A percentile compares a stretch with the other conserved stretches of the same genome.
Conservation (phyloP, 345 rosid species). For the Euclidium syriacum region DNA sequence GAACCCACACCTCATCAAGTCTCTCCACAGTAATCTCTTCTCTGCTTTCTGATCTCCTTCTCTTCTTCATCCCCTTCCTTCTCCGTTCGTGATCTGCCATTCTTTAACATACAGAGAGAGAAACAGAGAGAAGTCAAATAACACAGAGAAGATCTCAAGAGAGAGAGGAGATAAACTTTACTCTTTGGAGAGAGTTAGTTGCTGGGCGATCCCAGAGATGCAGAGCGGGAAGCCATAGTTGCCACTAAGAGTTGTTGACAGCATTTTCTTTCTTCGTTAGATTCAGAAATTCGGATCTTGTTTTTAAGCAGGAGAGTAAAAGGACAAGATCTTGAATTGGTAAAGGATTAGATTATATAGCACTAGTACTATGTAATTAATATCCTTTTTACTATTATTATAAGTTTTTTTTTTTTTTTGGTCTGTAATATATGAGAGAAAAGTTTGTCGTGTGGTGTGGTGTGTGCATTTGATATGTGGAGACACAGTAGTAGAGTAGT, state of each 20-base stretch:
- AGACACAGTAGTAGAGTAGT: no score
- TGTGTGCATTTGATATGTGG: constrained; percentile 12
- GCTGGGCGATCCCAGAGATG: constrained; percentile 40
- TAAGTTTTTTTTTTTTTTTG: no score
- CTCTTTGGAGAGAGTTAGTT: constrained; percentile 39
- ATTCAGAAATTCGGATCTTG: constrained; percentile 9
- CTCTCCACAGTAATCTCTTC: constrained; percentile 24
- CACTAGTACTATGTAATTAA: constrained; percentile 15
- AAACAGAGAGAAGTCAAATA: not conserved
- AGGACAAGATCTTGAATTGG: constrained; percentile 16
- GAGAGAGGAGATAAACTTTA: not conserved
- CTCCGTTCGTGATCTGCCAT: constrained; percentile 55
- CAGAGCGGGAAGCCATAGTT: constrained; percentile 52
- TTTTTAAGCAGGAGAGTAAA: not conserved
- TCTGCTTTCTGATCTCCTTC: constrained; percentile 32
- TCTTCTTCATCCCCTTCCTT: constrained; percentile 42
- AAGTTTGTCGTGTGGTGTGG: not conserved
- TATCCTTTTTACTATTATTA: not conserved
- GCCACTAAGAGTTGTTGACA: constrained; percentile 42
- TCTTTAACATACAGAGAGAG: constrained; percentile 24
- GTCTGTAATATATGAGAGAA: not conserved
- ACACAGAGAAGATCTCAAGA: not conserved
- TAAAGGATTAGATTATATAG: constrained; percentile 14
- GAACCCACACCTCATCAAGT: constrained; percentile 12
- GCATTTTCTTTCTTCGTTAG: constrained; percentile 33